Conservation (phyloP, 129 eudicot genomes). For the sunflower (Helianthus annuus) region HanXRQr2.0-SUNRISE NC_035437.2:72238278-72238777, state of each 20-base stretch:
- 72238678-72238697: slow-evolving; percentile 85
- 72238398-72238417: slow-evolving; percentile 67
- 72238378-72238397: slow-evolving; percentile 14
- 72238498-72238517: slow-evolving; percentile 78
- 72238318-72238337: background rate
- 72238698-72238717: background rate
- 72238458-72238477: slow-evolving; percentile 37
- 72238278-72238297: background rate
- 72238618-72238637: slow-evolving; percentile 88
- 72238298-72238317: background rate
- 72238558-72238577: slow-evolving; percentile 43
- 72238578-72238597: background rate
- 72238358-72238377: slow-evolving; percentile 25
- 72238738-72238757: background rate
- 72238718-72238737: background rate
- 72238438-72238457: slow-evolving; percentile 63
- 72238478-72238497: slow-evolving; percentile 52
- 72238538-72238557: slow-evolving; percentile 84
- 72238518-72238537: slow-evolving; percentile 69
- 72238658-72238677: slow-evolving; percentile 77
- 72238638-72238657: slow-evolving; percentile 93
- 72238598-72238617: slow-evolving; percentile 11
- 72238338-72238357: background rate
- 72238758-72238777: slow-evolving; percentile 84
- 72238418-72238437: slow-evolving; percentile 75